These are phyloP conservation scores for Sesbania bispinosa DNA, from an alignment of 306 rosid species.

Conservation along the genomic window DNA sequence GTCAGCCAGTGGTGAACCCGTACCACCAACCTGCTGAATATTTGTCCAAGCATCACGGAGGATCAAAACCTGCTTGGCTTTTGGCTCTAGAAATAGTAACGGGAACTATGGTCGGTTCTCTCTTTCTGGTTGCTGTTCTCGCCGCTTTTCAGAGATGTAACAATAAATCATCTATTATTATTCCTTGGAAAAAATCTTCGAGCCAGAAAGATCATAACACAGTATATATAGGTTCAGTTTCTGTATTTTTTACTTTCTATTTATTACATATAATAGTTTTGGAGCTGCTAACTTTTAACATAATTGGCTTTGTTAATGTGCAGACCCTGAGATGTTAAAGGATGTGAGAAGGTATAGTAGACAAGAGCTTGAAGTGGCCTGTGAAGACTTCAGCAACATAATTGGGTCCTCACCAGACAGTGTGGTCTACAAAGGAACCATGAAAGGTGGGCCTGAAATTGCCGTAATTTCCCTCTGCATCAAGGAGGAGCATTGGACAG, in stretches of 20 bases:
- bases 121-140: constrained; percentile 63
- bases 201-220: constrained; percentile 66
- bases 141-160: constrained; percentile 65
- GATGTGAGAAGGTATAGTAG: constrained; percentile 73
- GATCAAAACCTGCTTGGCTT: constrained; percentile 83
- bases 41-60: constrained; percentile 44
- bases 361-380: constrained; percentile 95
- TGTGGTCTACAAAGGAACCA: constrained; percentile 88
- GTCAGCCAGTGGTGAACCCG: constrained; percentile 42
- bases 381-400: constrained; percentile 98
- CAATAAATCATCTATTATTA: constrained; percentile 72
- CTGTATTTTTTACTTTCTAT: constrained; percentile 5
- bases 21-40: constrained; percentile 34
- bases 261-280: background rate
- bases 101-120: constrained; percentile 71
- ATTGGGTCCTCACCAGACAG: constrained; percentile 98
- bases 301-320: constrained; percentile 22
- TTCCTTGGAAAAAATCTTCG: constrained; percentile 88
- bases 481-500: constrained; percentile 89
- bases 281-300: constrained; percentile 17
- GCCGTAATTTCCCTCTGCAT: constrained; percentile 92
- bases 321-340: constrained; percentile 84
- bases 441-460: constrained; percentile 92
- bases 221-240: constrained; percentile 58
- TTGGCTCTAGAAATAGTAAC: constrained; percentile 75